Evolutionary conservation across 2,329 filamentous ascomycete genomes (phyloP), one percentile per base, ranked within the genome.

Genomic region (Aaosphaeria pasadenensis): DNA sequence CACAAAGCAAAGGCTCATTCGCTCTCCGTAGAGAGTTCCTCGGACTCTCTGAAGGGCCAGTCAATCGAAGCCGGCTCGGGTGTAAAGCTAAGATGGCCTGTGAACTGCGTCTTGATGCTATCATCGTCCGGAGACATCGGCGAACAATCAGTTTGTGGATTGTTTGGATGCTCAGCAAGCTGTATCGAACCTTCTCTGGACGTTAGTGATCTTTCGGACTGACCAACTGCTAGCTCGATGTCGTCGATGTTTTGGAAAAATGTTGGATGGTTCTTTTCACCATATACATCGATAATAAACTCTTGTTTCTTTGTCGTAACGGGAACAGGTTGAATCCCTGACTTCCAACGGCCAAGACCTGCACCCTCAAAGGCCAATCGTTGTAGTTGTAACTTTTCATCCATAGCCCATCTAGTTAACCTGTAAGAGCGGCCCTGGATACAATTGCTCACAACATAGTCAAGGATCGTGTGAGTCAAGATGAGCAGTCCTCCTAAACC

Each of bases 341-440:
- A 39, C 17, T 49, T 36, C 49, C 46, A 49, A 6, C 11, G 28
- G 4, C 49, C 46, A 38, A 46, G 29, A 5, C 38, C 47, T 11
- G 46, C 46, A 30, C 50, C 44, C 33, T 47, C 41, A n/a, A 46
- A 52, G 4, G 50, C 47, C 5, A 49, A 44, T 29, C 47, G 39
- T 38, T 52, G 47, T 11, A 52, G 41, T 31, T 52, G 50, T 17
- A 52, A 33, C 31, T 49, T 52, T 4, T 52, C 50, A 33, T 49
- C 50, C 11, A 52, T n/a, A 5, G 42, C 46, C 50, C 44, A 52
- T 35, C 33, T 42, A n/a, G 43, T 9, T 4, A 52, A 30, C 35
- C 43, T 47, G n/a, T 47, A 44, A n/a, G 29, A 47, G 39, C 43
- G 43, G 6, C 35, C 40, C 9, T 45, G 39, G 9, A 48, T 39